Evolutionary conservation across 2,329 filamentous ascomycete genomes (phyloP).

Genomic region (Pleoardoris graminearum): DNA sequence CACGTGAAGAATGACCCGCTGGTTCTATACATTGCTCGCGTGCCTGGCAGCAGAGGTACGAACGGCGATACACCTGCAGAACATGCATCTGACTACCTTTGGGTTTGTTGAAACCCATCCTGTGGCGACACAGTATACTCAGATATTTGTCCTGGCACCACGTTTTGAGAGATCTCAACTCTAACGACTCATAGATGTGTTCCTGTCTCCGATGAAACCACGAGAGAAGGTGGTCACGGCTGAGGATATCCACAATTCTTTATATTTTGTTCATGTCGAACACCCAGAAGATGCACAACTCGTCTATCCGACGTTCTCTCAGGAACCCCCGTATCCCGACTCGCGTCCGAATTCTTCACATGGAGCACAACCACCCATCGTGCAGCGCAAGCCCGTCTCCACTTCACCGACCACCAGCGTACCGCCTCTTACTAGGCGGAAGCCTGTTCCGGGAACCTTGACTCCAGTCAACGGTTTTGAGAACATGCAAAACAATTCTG

Average conservation of each 20-base stretch:
- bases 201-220: slow-evolving; percentile 88
- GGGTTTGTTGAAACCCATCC: too few relatives aligned
- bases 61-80: slow-evolving; percentile 14
- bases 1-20: slow-evolving; percentile 71
- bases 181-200: slow-evolving; percentile 67
- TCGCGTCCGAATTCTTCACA: slow-evolving; percentile 12
- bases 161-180: background rate
- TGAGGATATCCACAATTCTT: slow-evolving; percentile 80
- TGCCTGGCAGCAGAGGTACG: slow-evolving; percentile 85
- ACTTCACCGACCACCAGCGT: slow-evolving; percentile 7
- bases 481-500: slow-evolving; percentile 34
- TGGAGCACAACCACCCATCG: slow-evolving; percentile 18
- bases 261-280: slow-evolving; percentile 90
- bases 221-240: slow-evolving; percentile 84
- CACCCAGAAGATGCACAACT: slow-evolving; percentile 57
- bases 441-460: slow-evolving; percentile 34
- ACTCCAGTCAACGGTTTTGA: slow-evolving; percentile 30
- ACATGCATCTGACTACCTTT: background rate
- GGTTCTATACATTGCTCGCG: slow-evolving; percentile 87
- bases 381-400: slow-evolving; percentile 35
- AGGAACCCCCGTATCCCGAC: slow-evolving; percentile 18
- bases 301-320: slow-evolving; percentile 19
- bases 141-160: too few relatives aligned
- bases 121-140: too few relatives aligned
- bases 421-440: slow-evolving; percentile 24